Evolutionary conservation across 1,284 basidiomycete genomes (phyloP).

Genomic region (Naganishia sp.): DNA sequence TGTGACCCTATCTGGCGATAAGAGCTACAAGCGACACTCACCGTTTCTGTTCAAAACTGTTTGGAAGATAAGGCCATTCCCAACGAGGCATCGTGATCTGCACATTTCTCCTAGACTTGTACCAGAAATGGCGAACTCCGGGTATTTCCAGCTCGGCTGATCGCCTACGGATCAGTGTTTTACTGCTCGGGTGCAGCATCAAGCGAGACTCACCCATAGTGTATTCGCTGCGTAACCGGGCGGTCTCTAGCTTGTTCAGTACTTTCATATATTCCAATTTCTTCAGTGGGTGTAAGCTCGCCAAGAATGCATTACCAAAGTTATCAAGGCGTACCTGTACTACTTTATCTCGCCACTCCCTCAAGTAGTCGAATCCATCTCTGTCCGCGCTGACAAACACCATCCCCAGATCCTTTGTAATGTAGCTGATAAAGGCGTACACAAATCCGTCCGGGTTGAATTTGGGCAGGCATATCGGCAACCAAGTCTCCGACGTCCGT

Average conservation of each 20-base stretch:
- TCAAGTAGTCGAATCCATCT: slow-evolving; percentile 56
- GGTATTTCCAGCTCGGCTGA: slow-evolving; percentile 71
- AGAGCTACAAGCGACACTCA: slow-evolving; percentile 30
- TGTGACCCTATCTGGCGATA: neutral
- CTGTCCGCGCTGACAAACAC: slow-evolving; percentile 56
- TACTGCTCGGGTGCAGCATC: too few relatives aligned
- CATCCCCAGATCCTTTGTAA: slow-evolving; percentile 55
- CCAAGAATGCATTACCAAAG: neutral
- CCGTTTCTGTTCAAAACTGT: slow-evolving; percentile 51
- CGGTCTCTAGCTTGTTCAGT: slow-evolving; percentile 52
- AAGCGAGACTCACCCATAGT: slow-evolving; percentile 45
- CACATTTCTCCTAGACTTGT: slow-evolving; percentile 83
- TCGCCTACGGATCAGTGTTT: neutral
- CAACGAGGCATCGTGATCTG: slow-evolving; percentile 81
- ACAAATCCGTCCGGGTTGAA: slow-evolving; percentile 89
- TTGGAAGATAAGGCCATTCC: slow-evolving; percentile 75
- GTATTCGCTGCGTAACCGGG: slow-evolving; percentile 48
- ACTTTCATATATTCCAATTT: slow-evolving; percentile 65
- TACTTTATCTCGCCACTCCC: slow-evolving; percentile 69
- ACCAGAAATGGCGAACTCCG: slow-evolving; percentile 88
- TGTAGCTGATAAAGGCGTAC: slow-evolving; percentile 85
- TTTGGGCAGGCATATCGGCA: slow-evolving; percentile 93
- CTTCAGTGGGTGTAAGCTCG: slow-evolving; percentile 49
- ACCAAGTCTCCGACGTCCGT: slow-evolving; percentile 82
- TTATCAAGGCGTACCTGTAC: slow-evolving; percentile 54